A percentile compares a stretch with the other conserved stretches of the same genome.
phyloP scores from a whole-genome alignment of 2,329 filamentous ascomycete genomes.

The Diplocarpon mali region DNA sequence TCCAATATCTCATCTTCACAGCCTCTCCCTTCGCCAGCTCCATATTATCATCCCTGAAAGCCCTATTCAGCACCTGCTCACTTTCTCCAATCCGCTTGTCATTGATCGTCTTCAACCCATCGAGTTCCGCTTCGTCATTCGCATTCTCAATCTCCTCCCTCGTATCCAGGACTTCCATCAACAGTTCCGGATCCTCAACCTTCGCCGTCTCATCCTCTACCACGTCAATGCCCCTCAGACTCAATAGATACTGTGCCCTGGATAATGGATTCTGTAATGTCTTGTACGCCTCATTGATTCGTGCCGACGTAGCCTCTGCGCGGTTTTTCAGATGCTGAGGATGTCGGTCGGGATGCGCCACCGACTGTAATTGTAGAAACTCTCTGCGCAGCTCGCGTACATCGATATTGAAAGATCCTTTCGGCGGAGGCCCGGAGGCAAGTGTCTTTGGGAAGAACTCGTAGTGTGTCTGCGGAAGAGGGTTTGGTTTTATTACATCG shows the following conservation, averaged over 20 bases:
- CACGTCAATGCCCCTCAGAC: constrained; percentile 61
- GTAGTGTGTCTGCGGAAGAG: constrained; percentile 55
- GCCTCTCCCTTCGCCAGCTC: constrained; percentile 59
- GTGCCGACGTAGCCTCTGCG: constrained; percentile 68
- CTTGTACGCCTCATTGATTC: constrained; percentile 86
- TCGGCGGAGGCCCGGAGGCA: constrained; percentile 65
- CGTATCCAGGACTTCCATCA: constrained; percentile 73
- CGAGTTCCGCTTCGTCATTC: constrained; percentile 51
- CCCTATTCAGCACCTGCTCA: constrained; percentile 48
- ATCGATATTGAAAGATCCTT: constrained; percentile 66
- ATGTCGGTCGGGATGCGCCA: constrained; percentile 58
- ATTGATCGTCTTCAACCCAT: constrained; percentile 51
- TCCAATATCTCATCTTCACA: constrained; percentile 78
- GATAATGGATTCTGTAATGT: constrained; percentile 68
- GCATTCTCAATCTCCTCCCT: constrained; percentile 67
- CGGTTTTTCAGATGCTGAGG: constrained; percentile 40
- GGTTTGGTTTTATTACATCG: background rate
- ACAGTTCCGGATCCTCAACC: constrained; percentile 54
- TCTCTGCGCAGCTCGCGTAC: constrained; percentile 62
- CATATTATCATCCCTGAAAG: constrained; percentile 57
- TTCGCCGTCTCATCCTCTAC: constrained; percentile 66
- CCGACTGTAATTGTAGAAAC: constrained; percentile 74
- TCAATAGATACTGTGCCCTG: constrained; percentile 80
- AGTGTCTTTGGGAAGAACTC: constrained; percentile 77
- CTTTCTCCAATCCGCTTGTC: constrained; percentile 52